Percentiles rank a stretch among this genome's conserved stretches.
Conservation (phyloP, 331 rosid genomes). For the Dryas integrifolia region DNA sequence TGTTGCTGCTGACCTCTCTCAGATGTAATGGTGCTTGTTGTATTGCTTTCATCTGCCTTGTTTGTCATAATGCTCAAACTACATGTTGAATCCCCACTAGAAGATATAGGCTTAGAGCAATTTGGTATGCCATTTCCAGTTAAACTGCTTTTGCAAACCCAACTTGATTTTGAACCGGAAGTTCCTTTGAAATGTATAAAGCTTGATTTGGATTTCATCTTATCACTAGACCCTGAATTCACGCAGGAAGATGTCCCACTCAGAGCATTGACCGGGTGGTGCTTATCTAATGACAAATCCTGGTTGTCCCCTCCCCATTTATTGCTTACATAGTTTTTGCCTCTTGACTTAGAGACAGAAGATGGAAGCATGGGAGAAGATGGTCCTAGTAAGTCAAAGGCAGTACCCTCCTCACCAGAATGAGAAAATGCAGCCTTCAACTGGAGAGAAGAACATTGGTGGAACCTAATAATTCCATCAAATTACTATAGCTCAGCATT, state of each 20-base stretch:
- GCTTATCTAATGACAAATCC: constrained; percentile 36
- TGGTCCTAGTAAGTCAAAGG: constrained; percentile 31
- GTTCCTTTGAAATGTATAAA: constrained; percentile 28
- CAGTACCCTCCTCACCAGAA: constrained; percentile 32
- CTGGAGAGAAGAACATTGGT: constrained; percentile 56
- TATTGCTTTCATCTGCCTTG: constrained; percentile 34
- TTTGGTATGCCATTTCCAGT: constrained; percentile 27
- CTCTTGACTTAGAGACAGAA: constrained; percentile 78
- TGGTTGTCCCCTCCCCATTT: constrained; percentile 47
- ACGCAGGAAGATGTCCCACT: constrained; percentile 29
- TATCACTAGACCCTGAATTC: constrained; percentile 30
- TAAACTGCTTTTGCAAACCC: constrained; percentile 28
- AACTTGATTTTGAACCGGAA: constrained; percentile 33
- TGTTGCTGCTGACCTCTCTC: constrained; percentile 38
- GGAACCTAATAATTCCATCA: constrained; percentile 56
- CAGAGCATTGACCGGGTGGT: constrained; percentile 33
- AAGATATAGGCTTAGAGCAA: constrained; percentile 24
- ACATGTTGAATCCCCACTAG: constrained; percentile 29
- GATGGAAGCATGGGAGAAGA: constrained; percentile 55
- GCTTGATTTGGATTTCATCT: constrained; percentile 41
- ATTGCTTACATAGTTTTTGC: constrained; percentile 56
- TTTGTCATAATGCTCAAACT: constrained; percentile 33
- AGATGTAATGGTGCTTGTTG: constrained; percentile 46
- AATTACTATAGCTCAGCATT: constrained; percentile 19
- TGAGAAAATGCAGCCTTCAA: constrained; percentile 58